Conservation (phyloP, 176 grass and related monocot species). For the Canna indica region DNA sequence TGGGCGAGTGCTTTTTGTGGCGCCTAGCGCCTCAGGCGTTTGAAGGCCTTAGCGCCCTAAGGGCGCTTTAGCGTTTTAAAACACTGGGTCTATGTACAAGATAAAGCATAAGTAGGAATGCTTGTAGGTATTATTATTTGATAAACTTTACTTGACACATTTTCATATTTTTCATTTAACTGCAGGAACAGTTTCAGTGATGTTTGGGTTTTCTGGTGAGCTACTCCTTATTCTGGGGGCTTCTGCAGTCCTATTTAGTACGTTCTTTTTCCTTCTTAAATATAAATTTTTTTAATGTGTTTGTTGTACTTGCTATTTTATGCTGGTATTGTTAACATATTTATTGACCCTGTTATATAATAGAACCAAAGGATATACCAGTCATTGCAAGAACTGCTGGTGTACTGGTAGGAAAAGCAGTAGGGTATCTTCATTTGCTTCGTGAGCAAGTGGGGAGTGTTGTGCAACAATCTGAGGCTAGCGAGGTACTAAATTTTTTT, state of each 20-base stretch:
- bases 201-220: conserved; percentile 46
- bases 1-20: too few relatives aligned
- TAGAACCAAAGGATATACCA: conserved; percentile 66
- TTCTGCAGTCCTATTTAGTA: conserved; percentile 35
- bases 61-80: too few relatives aligned
- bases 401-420: conserved; percentile 51
- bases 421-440: conserved; percentile 54
- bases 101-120: too few relatives aligned
- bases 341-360: neutral
- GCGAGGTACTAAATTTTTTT: conserved; percentile 30
- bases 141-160: too few relatives aligned
- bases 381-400: conserved; percentile 62
- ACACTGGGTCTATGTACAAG: too few relatives aligned
- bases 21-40: too few relatives aligned
- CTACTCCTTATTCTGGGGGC: conserved; percentile 41
- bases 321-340: neutral
- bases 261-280: neutral
- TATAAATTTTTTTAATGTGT: neutral
- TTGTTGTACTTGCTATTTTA: neutral
- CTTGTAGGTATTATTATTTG: too few relatives aligned
- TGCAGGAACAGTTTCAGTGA: neutral
- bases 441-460: conserved; percentile 56
- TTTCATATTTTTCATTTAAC: neutral
- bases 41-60: too few relatives aligned
- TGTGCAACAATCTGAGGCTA: conserved; percentile 66